Evolutionary conservation across 1,284 basidiomycete genomes (phyloP).

Genomic region (Leccinum angustisporum): DNA sequence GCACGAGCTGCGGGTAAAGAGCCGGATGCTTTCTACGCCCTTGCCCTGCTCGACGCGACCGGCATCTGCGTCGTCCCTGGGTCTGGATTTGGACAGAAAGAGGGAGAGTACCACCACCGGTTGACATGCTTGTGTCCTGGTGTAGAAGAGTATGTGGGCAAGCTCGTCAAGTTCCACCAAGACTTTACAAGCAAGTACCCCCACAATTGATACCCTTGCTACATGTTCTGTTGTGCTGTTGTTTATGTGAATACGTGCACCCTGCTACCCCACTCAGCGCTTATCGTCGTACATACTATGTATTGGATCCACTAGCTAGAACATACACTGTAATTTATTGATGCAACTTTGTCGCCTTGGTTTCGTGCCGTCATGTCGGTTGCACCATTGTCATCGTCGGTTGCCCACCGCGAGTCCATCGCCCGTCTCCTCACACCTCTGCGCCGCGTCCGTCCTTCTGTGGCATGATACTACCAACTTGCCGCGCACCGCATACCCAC

Average conservation of each 20-base stretch:
- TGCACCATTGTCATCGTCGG: constrained; percentile 34
- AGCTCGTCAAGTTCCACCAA: constrained; percentile 83
- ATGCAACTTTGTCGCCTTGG: background rate
- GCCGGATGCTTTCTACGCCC: constrained; percentile 86
- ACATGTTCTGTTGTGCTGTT: background rate
- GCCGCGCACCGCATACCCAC: constrained; percentile 75
- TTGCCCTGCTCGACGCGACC: constrained; percentile 81
- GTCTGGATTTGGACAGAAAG: constrained; percentile 88
- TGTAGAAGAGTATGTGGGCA: constrained; percentile 86
- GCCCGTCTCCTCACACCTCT: constrained; percentile 55
- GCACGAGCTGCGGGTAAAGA: constrained; percentile 73
- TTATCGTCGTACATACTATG: background rate
- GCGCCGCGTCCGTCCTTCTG: constrained; percentile 55
- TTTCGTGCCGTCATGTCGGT: constrained; percentile 14
- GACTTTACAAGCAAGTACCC: constrained; percentile 74
- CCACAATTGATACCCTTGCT: constrained; percentile 15
- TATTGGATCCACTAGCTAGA: background rate
- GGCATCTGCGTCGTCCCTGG: constrained; percentile 94
- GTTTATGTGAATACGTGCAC: background rate
- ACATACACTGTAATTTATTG: constrained; percentile 6
- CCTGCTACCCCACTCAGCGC: background rate
- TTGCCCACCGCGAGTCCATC: constrained; percentile 52
- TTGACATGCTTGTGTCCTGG: constrained; percentile 87
- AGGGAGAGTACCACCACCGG: constrained; percentile 85
- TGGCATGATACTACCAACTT: constrained; percentile 66